These are phyloP conservation scores for Cercospora beticola DNA, from an alignment of 2,329 filamentous ascomycete species.

Conservation along the genomic window DNA sequence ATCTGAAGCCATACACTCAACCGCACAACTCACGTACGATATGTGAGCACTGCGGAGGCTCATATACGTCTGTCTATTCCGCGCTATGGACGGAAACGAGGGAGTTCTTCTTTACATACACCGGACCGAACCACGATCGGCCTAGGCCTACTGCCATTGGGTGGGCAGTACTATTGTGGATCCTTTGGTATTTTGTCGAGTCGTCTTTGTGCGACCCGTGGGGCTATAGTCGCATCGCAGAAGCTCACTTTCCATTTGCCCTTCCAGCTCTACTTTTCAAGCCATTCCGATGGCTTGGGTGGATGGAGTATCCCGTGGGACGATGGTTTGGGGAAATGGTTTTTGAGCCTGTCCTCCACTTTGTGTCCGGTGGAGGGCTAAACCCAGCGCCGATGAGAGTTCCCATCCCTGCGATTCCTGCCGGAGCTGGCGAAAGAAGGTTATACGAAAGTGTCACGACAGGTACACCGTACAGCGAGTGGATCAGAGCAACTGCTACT, in stretches of 20 bases:
- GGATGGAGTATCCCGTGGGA: slow-evolving; percentile 34
- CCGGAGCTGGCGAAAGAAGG: neutral
- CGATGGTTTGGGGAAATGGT: slow-evolving; percentile 31
- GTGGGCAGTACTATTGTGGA: slow-evolving; percentile 42
- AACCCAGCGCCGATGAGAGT: neutral
- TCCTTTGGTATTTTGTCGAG: slow-evolving; percentile 50
- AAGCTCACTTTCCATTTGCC: slow-evolving; percentile 56
- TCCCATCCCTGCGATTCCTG: neutral
- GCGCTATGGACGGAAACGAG: slow-evolving; percentile 35
- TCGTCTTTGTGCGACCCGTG: slow-evolving; percentile 45
- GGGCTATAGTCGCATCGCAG: slow-evolving; percentile 48
- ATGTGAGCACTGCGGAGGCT: slow-evolving; percentile 31
- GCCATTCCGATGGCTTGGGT: slow-evolving; percentile 32
- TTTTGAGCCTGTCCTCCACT: slow-evolving; percentile 2
- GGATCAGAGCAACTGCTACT: slow-evolving; percentile 16
- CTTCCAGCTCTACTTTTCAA: slow-evolving; percentile 55
- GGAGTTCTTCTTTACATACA: slow-evolving; percentile 32
- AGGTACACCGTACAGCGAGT: slow-evolving; percentile 12
- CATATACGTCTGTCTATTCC: slow-evolving; percentile 30
- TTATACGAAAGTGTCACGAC: neutral
- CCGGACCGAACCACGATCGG: slow-evolving; percentile 18
- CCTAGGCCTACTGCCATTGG: slow-evolving; percentile 43
- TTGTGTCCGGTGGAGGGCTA: slow-evolving; percentile 1
- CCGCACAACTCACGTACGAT: slow-evolving; percentile 17
- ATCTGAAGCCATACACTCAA: slow-evolving; percentile 18